These are phyloP conservation scores for Clonostachys solani DNA, from an alignment of 2,329 filamentous ascomycete species.

Conservation along the genomic window DNA sequence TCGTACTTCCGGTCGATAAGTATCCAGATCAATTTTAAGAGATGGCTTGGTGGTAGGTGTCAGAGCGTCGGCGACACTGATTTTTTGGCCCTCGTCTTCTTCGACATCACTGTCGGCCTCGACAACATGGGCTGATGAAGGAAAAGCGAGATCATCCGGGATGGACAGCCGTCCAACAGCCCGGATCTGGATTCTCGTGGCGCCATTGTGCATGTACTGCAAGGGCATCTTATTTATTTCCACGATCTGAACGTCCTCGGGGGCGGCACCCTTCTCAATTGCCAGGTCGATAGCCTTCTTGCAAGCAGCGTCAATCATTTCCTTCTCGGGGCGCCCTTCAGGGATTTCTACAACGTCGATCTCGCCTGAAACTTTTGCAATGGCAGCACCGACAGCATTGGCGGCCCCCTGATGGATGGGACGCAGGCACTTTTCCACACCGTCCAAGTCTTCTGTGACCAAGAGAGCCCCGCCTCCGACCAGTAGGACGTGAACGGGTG, in stretches of 20 bases:
- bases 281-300: constrained; percentile 22
- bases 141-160: too few relatives aligned
- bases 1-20: too few relatives aligned
- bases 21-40: too few relatives aligned
- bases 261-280: constrained; percentile 20
- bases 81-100: too few relatives aligned
- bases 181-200: background rate
- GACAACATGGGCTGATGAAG: too few relatives aligned
- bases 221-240: constrained; percentile 34
- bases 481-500: constrained; percentile 45
- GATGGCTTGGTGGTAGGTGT: too few relatives aligned
- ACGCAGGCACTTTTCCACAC: constrained; percentile 43
- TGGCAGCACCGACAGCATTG: constrained; percentile 58
- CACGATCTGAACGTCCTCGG: constrained; percentile 32
- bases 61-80: too few relatives aligned
- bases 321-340: constrained; percentile 27
- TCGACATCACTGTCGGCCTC: too few relatives aligned
- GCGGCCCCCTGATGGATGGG: constrained; percentile 50
- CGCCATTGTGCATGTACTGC: background rate
- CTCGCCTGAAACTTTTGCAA: constrained; percentile 48
- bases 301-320: constrained; percentile 30
- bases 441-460: constrained; percentile 39
- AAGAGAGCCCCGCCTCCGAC: constrained; percentile 55
- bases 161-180: background rate
- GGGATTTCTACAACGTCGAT: constrained; percentile 47